Conservation (phyloP, 2,329 filamentous ascomycete genomes). For the Pseudogymnoascus sp. region DNA sequence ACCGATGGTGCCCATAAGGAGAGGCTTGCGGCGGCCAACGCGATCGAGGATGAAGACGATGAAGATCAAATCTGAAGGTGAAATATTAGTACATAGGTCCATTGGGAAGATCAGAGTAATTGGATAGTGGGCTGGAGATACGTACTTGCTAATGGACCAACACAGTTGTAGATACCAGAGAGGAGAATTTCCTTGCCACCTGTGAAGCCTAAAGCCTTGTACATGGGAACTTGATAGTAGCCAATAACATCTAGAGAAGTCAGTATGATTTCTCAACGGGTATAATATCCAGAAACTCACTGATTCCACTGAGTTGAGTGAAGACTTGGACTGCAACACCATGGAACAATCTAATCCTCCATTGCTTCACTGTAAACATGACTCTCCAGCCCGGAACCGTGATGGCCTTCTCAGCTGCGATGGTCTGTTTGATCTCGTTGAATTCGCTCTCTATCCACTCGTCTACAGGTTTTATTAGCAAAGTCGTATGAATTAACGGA, state of each 20-base stretch:
- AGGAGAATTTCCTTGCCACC: constrained; percentile 45
- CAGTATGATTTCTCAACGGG: background rate
- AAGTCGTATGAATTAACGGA: background rate
- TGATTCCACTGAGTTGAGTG: constrained; percentile 55
- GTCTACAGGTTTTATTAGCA: constrained; percentile 27
- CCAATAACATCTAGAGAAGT: constrained; percentile 44
- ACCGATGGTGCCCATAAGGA: constrained; percentile 43
- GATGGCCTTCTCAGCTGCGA: constrained; percentile 48
- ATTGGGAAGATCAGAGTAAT: background rate
- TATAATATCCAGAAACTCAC: constrained; percentile 20
- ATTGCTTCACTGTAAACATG: constrained; percentile 48
- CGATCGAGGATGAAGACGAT: constrained; percentile 48
- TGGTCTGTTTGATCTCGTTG: constrained; percentile 51
- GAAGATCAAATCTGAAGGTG: constrained; percentile 43
- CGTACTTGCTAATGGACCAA: constrained; percentile 39
- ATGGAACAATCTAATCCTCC: constrained; percentile 53
- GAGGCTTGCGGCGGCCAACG: constrained; percentile 42
- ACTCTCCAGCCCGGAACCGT: constrained; percentile 45
- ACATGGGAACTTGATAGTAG: constrained; percentile 54
- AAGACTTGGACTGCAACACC: constrained; percentile 56
- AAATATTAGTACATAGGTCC: background rate
- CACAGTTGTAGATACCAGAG: constrained; percentile 51
- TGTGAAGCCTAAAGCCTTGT: constrained; percentile 46
- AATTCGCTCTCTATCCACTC: constrained; percentile 50
- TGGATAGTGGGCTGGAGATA: constrained; percentile 25